phyloP scores from a whole-genome alignment of 148 eudicot genomes.

The Silene conica region DNA sequence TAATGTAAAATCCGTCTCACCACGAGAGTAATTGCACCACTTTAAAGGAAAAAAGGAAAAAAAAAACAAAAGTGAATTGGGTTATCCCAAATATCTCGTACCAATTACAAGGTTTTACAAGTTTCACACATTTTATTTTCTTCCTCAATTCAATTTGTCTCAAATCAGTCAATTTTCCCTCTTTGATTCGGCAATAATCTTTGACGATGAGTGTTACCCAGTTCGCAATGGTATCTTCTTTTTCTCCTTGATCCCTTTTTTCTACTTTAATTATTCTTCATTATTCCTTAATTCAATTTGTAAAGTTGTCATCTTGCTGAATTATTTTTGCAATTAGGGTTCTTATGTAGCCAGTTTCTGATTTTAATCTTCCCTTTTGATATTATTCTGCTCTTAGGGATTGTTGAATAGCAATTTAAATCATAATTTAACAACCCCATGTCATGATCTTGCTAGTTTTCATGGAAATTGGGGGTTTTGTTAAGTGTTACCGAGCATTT shows the following conservation, averaged over 20 bases:
- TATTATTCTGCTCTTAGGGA: background rate
- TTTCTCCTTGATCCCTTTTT: background rate
- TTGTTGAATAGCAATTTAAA: background rate
- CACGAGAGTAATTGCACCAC: too few species aligned
- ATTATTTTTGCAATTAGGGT: background rate
- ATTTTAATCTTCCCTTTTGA: background rate
- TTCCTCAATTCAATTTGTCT: conserved; percentile 24
- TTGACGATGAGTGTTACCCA: conserved; percentile 50
- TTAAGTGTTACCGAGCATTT: background rate
- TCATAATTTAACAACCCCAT: background rate
- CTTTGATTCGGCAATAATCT: background rate
- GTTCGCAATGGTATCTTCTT: conserved; percentile 49
- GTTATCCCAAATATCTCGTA: too few species aligned
- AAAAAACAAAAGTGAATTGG: too few species aligned
- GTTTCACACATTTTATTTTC: conserved; percentile 14
- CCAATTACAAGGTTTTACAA: conserved; percentile 34
- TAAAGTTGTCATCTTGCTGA: background rate
- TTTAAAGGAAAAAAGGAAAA: too few species aligned
- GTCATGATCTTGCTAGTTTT: background rate
- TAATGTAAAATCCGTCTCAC: too few species aligned
- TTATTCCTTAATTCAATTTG: background rate
- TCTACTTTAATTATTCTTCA: background rate
- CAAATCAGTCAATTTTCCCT: background rate
- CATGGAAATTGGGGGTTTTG: conserved; percentile 5
- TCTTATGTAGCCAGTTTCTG: background rate